A percentile compares a stretch with the other conserved stretches of the same genome.
Conservation (phyloP, 2,329 filamentous ascomycete species). For the Chaetomium globosum region DNA sequence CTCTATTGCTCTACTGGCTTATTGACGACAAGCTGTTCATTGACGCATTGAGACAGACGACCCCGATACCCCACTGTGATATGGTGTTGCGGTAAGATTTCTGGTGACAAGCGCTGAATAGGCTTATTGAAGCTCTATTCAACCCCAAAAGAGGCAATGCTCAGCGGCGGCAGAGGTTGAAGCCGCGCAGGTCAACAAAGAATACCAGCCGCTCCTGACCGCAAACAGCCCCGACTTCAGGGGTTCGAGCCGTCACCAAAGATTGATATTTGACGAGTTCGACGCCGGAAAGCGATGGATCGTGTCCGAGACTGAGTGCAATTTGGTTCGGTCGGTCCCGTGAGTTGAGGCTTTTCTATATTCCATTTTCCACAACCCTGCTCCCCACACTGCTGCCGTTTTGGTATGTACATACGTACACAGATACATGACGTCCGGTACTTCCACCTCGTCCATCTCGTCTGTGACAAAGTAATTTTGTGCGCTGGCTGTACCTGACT, state of each 20-base stretch:
- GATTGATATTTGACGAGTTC: conserved; percentile 12
- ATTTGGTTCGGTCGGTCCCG: not conserved
- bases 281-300: conserved; percentile 12
- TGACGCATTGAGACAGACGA: conserved; percentile 17
- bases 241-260: not conserved
- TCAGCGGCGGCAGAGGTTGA: conserved; percentile 21
- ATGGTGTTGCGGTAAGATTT: conserved; percentile 17
- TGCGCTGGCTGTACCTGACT: not conserved
- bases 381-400: not conserved
- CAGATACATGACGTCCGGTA: not conserved
- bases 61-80: conserved; percentile 24
- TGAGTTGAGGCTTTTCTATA: not conserved
- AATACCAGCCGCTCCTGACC: not conserved
- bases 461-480: not conserved
- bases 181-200: conserved; percentile 29
- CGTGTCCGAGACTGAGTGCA: conserved; percentile 2
- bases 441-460: not conserved
- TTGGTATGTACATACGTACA: not conserved
- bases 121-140: conserved; percentile 42
- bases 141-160: conserved; percentile 39
- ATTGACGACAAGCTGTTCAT: conserved; percentile 24
- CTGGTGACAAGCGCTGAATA: conserved; percentile 26
- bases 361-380: not conserved
- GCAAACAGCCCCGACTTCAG: conserved; percentile 12
- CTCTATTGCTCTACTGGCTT: conserved; percentile 25